Conservation (phyloP, 164 flowering plant species). For the Hamamelis virginiana region DNA sequence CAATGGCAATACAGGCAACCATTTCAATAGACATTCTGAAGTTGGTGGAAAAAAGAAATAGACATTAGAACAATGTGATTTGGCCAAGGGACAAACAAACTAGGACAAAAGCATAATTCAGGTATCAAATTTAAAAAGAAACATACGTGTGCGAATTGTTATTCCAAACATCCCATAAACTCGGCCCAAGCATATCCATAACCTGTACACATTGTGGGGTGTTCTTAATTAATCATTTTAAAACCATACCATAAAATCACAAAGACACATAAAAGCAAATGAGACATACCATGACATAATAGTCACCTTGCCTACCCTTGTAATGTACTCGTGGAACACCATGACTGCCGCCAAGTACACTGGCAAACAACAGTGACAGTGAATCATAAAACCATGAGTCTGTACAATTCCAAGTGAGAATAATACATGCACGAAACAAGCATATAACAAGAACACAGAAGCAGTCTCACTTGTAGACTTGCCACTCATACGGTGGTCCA, state of each 20-base stretch:
- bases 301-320: constrained; percentile 89
- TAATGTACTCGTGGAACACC: constrained; percentile 82
- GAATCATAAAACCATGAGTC: background rate
- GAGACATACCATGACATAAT: constrained; percentile 67
- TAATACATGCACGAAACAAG: background rate
- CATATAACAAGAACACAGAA: background rate
- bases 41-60: background rate
- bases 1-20: constrained; percentile 64
- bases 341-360: constrained; percentile 83
- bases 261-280: background rate
- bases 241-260: background rate
- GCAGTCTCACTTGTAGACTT: constrained; percentile 70
- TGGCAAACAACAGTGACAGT: constrained; percentile 26
- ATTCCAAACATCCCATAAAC: constrained; percentile 97
- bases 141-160: constrained; percentile 68
- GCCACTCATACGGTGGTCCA: constrained; percentile 94
- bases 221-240: background rate
- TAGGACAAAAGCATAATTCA: background rate
- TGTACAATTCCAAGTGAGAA: background rate
- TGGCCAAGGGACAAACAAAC: background rate
- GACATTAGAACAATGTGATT: background rate
- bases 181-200: constrained; percentile 98
- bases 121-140: background rate
- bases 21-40: constrained; percentile 41
- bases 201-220: constrained; percentile 46